Conservation (phyloP, 768 basidiomycete species). For the Termitomyces sp. region DNA sequence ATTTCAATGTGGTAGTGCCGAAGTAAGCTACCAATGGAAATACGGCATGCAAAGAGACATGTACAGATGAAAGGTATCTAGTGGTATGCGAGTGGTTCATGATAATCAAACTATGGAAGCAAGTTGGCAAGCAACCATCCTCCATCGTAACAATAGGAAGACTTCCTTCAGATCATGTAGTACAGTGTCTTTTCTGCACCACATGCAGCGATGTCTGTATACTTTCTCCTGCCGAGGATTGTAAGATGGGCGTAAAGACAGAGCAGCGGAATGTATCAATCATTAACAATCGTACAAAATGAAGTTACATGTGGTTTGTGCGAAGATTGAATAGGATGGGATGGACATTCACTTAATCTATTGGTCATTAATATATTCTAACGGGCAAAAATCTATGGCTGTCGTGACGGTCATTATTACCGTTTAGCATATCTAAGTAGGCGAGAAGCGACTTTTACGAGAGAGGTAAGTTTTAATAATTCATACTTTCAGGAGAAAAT, state of each 20-base stretch:
- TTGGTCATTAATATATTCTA: neutral
- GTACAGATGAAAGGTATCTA: too few relatives aligned
- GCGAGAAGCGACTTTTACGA: constrained; percentile 51
- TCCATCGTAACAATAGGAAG: neutral
- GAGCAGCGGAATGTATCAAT: too few relatives aligned
- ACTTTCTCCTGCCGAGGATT: neutral
- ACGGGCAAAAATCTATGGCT: neutral
- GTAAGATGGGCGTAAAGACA: neutral
- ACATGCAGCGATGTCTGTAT: neutral
- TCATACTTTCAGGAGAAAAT: neutral
- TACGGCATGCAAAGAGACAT: neutral
- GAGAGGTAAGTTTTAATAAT: neutral
- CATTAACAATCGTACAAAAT: neutral
- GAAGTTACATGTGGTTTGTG: neutral
- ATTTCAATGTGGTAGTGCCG: neutral
- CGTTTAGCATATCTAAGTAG: constrained; percentile 70
- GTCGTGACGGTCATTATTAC: constrained; percentile 19
- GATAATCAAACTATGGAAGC: neutral
- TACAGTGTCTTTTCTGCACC: neutral
- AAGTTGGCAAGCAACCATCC: neutral
- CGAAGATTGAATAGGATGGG: neutral
- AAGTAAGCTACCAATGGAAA: neutral
- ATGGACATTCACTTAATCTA: neutral
- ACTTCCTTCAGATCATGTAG: neutral
- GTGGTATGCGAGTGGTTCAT: neutral